Conservation (phyloP, 345 rosid genomes). For the Acer campestre region DNA sequence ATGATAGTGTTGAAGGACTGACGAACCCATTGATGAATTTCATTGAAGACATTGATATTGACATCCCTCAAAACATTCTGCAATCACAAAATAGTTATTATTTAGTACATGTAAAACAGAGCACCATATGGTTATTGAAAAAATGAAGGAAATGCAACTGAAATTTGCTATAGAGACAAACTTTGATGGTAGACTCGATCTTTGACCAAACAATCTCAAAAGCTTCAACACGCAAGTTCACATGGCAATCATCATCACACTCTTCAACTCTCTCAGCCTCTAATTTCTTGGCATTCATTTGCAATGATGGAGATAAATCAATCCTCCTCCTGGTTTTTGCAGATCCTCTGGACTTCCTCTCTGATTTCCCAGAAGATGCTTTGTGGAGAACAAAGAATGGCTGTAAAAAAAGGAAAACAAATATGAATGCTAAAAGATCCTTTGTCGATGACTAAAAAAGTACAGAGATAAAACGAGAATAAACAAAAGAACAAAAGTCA, state of each 20-base stretch:
- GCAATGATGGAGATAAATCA: slow-evolving; percentile 40
- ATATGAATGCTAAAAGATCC: neutral
- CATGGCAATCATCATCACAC: slow-evolving; percentile 21
- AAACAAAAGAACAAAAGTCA: neutral
- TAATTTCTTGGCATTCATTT: slow-evolving; percentile 27
- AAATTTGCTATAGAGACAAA: slow-evolving; percentile 21
- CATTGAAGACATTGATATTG: slow-evolving; percentile 48
- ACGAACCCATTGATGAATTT: slow-evolving; percentile 68
- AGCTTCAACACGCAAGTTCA: slow-evolving; percentile 48
- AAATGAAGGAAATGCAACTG: neutral
- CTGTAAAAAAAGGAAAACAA: slow-evolving; percentile 39
- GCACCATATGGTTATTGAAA: neutral
- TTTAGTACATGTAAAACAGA: neutral
- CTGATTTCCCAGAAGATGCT: slow-evolving; percentile 42
- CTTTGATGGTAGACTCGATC: slow-evolving; percentile 58
- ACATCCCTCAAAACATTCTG: slow-evolving; percentile 73
- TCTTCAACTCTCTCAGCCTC: slow-evolving; percentile 37
- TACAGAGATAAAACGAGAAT: neutral
- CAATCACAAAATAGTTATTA: slow-evolving; percentile 18
- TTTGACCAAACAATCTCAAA: slow-evolving; percentile 72
- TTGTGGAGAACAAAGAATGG: slow-evolving; percentile 66
- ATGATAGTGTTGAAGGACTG: slow-evolving; percentile 56
- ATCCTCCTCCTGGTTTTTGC: slow-evolving; percentile 54
- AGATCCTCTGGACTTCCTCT: slow-evolving; percentile 35
- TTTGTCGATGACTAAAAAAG: neutral